phyloP scores from a whole-genome alignment of 345 rosid species.

The Salix viminalis region DNA sequence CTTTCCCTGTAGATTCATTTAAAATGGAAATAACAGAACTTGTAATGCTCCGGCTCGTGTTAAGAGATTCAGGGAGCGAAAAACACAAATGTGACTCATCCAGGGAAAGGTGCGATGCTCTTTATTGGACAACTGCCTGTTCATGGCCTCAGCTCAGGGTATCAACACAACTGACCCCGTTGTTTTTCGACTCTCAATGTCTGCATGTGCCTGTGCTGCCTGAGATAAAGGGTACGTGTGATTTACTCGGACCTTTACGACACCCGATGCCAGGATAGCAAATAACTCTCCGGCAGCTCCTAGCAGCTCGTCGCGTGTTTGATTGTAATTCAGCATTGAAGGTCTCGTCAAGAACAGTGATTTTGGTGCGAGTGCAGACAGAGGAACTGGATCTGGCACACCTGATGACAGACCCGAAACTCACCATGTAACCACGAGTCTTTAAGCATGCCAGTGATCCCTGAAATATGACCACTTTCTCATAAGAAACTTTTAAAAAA shows the following conservation, averaged over 20 bases:
- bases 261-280: conserved; percentile 50
- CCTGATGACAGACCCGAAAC: conserved; percentile 91
- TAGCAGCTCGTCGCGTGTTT: conserved; percentile 67
- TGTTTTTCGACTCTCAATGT: conserved; percentile 64
- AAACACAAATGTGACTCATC: too few species aligned
- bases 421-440: conserved; percentile 76
- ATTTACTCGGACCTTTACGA: conserved; percentile 56
- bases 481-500: too few species aligned
- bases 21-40: too few species aligned
- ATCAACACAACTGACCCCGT: conserved; percentile 30
- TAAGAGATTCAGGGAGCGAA: too few species aligned
- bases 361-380: conserved; percentile 65
- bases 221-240: conserved; percentile 69
- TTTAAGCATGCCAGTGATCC: conserved; percentile 83
- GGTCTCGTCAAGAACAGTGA: conserved; percentile 84
- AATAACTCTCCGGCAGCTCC: conserved; percentile 71
- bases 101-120: too few species aligned
- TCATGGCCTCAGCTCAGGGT: too few species aligned
- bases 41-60: too few species aligned
- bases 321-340: conserved; percentile 60
- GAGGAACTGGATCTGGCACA: conserved; percentile 60
- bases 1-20: too few species aligned
- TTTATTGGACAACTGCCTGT: too few species aligned
- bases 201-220: conserved; percentile 71
- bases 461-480: conserved; percentile 25